These are phyloP conservation scores for Sclerotinia trifoliorum DNA, from an alignment of 2,329 filamentous ascomycete genomes.

Conservation along the genomic window DNA sequence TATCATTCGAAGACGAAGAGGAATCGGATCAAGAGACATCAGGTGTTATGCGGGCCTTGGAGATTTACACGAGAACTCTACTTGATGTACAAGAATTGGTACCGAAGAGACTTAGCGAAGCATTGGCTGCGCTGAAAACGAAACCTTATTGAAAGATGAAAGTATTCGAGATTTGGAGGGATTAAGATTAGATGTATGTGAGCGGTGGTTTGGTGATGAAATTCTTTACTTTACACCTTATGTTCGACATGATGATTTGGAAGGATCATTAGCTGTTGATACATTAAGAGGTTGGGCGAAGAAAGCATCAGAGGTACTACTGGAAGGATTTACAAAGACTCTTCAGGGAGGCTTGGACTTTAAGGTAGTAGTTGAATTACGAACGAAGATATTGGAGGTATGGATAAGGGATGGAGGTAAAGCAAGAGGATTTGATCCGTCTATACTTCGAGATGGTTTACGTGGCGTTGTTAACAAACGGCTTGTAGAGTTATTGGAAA, in stretches of 20 bases:
- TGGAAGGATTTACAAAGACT: slow-evolving; percentile 60
- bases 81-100: slow-evolving; percentile 74
- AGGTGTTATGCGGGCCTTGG: slow-evolving; percentile 62
- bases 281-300: slow-evolving; percentile 64
- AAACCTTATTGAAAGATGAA: slow-evolving; percentile 69
- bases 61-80: slow-evolving; percentile 73
- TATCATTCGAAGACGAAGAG: slow-evolving; percentile 54
- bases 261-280: slow-evolving; percentile 57
- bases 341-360: slow-evolving; percentile 64
- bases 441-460: slow-evolving; percentile 66
- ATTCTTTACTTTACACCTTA: slow-evolving; percentile 84
- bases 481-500: slow-evolving; percentile 61
- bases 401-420: slow-evolving; percentile 71
- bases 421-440: slow-evolving; percentile 64
- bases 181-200: slow-evolving; percentile 73
- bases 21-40: slow-evolving; percentile 45
- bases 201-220: slow-evolving; percentile 77
- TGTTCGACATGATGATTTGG: slow-evolving; percentile 76
- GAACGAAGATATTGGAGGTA: slow-evolving; percentile 67
- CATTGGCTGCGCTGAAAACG: slow-evolving; percentile 66
- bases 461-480: slow-evolving; percentile 67
- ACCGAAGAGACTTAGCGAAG: slow-evolving; percentile 68
- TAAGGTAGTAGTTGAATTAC: slow-evolving; percentile 65
- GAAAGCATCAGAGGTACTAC: slow-evolving; percentile 56
- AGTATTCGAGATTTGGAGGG: slow-evolving; percentile 65